A percentile compares a stretch with the other conserved stretches of the same genome.
phyloP scores from a whole-genome alignment of 176 grass and related monocot species.

The Oryza longistaminata region DNA sequence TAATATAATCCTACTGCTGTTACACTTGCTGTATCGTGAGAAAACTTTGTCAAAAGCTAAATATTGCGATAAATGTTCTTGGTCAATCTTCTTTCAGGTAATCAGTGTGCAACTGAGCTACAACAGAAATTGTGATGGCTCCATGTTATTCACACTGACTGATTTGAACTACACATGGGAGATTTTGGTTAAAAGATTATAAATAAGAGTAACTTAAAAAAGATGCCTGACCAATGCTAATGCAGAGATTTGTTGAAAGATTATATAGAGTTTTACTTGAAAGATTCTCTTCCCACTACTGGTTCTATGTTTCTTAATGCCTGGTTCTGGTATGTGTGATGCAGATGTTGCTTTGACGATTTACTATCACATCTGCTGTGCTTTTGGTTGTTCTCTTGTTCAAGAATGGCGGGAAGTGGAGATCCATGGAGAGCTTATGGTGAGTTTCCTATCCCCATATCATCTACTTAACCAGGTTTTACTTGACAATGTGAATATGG shows the following conservation, averaged over 20 bases:
- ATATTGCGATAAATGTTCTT: too few relatives aligned
- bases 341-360: constrained; percentile 90
- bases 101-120: too few relatives aligned
- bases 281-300: background rate
- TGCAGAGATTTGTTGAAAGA: background rate
- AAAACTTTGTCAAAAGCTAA: too few relatives aligned
- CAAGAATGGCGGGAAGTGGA: constrained; percentile 98
- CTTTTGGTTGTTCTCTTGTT: constrained; percentile 86
- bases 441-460: constrained; percentile 31
- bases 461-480: background rate
- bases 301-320: background rate
- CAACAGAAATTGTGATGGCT: too few relatives aligned
- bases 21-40: too few relatives aligned
- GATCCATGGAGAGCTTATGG: constrained; percentile 62
- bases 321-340: background rate
- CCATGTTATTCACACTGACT: too few relatives aligned
- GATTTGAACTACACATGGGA: background rate
- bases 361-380: constrained; percentile 94
- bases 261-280: background rate
- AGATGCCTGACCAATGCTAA: background rate
- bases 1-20: too few relatives aligned
- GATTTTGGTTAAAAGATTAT: background rate
- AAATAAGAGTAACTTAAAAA: background rate
- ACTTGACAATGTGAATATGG: background rate
- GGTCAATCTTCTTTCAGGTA: too few relatives aligned